Base-by-base conservation (phyloP, 2,329 filamentous ascomycete species). In the Hypoxylon sp. region DNA sequence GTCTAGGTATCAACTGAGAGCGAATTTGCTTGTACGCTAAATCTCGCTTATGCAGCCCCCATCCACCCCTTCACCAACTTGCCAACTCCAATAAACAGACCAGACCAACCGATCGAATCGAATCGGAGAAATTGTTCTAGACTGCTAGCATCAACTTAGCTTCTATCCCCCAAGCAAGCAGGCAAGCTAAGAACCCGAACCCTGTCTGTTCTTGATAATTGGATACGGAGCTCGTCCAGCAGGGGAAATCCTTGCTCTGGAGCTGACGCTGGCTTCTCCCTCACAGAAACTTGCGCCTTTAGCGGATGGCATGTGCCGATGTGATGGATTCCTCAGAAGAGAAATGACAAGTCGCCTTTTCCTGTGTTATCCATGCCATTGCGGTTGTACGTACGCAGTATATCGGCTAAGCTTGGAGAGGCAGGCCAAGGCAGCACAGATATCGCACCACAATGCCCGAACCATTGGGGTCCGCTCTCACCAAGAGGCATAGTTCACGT, bases 11-110 rank as follows among this genome's bases (percentile, higher is more conserved):
- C 32, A 16, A 48, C 2, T 16, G 14, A 46, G 45, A 44, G 32
- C 12, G 32, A 48, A 50, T 26, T 46, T 36, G 32, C 16, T 24
- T n/a, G n/a, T n/a, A n/a, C n/a, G n/a, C 48, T 30, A 64, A 65
- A 67, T 67, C 56, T 67, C 65, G 65, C 61, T 67, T 65, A 67
- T 67, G 61, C 65, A 59, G 49, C 30, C 38, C 56, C 61, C 30
- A 16, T 40, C 28, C 40, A 50, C 50, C 36, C 55, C 45, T 59
- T 42, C 24, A 54, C 50, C 44, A 58, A 52, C 61, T 59, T 55
- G 20, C 46, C 18, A 56, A 36, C 20, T 54, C 30, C 51, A n/a
- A 24, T 30, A 38, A 16, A n/a, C n/a, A n/a, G n/a, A n/a, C n/a
- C 51, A n/a, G n/a, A 4, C 52, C 28, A 64, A 54, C 6, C 52